Evolutionary conservation across 106 monocot genomes (phyloP).

Genomic region (Dendrobium catenatum): DNA sequence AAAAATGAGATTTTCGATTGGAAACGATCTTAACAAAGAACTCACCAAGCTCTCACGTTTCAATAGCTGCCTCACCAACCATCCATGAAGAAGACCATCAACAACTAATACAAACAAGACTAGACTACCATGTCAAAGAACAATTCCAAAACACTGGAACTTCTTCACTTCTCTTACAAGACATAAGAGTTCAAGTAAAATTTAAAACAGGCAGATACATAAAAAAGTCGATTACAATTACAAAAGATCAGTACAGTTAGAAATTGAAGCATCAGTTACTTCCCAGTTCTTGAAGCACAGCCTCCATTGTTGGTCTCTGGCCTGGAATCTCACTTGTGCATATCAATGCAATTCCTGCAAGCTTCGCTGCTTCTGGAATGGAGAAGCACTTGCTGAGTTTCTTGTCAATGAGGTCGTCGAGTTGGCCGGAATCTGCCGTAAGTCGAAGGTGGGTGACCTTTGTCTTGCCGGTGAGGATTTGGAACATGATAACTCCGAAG

Average conservation of each 20-base stretch:
- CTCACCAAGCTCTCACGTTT: no score
- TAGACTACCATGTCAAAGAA: background rate
- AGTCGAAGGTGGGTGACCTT: constrained; percentile 27
- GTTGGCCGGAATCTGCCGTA: constrained; percentile 20
- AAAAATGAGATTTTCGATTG: no score
- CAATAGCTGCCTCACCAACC: no score
- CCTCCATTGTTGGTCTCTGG: constrained; percentile 54
- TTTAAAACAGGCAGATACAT: background rate
- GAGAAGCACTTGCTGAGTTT: constrained; percentile 43
- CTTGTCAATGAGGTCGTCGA: constrained; percentile 49
- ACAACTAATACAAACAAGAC: background rate
- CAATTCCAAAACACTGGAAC: background rate
- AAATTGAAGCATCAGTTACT: constrained; percentile 9
- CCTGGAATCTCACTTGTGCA: constrained; percentile 52
- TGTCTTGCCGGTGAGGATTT: constrained; percentile 52
- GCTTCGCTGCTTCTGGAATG: constrained; percentile 47
- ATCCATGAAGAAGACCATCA: no score
- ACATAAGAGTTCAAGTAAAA: background rate
- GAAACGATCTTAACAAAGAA: no score
- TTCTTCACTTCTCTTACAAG: background rate
- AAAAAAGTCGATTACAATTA: background rate
- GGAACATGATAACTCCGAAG: constrained; percentile 60
- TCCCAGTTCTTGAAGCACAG: constrained; percentile 39
- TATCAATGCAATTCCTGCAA: constrained; percentile 34
- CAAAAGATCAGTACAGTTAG: background rate